Evolutionary conservation across 225 moss, liverwort and hornwort genomes (phyloP).

Genomic region (Marchantia paleacea): DNA sequence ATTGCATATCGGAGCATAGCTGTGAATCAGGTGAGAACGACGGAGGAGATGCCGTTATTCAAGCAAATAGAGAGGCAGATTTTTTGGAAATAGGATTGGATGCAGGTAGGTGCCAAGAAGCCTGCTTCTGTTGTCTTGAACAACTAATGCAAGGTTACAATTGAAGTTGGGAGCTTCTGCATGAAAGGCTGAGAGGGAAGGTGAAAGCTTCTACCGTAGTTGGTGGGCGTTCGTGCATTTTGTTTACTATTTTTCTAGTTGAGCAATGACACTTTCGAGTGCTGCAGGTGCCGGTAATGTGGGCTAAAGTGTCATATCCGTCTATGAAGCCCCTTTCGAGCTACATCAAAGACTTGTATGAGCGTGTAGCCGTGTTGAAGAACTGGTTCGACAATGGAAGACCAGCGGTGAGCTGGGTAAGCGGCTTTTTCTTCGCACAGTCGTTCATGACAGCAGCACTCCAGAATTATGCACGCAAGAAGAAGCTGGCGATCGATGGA

Average conservation of each 20-base stretch:
- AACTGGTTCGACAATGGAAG: slow-evolving; percentile 66
- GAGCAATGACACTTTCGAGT: background rate
- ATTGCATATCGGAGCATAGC: slow-evolving; percentile 69
- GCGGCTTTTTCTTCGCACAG: slow-evolving; percentile 96
- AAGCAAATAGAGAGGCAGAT: background rate
- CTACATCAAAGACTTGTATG: slow-evolving; percentile 77
- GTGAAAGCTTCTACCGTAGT: too few species aligned
- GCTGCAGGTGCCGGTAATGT: slow-evolving; percentile 71
- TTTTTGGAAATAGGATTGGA: background rate
- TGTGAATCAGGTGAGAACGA: slow-evolving; percentile 58
- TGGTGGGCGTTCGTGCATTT: too few species aligned
- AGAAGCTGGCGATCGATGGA: slow-evolving; percentile 83
- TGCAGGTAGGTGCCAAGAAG: background rate
- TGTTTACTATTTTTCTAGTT: too few species aligned
- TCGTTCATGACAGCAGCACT: slow-evolving; percentile 96
- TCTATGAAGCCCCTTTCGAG: slow-evolving; percentile 75
- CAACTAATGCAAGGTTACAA: background rate
- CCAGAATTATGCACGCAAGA: slow-evolving; percentile 71
- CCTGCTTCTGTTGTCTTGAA: background rate
- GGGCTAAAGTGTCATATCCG: slow-evolving; percentile 87
- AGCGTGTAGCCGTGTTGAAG: slow-evolving; percentile 62
- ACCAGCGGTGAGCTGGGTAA: slow-evolving; percentile 76
- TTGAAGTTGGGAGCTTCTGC: too few species aligned
- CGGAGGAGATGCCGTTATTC: background rate
- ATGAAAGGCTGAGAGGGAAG: too few species aligned